phyloP scores from a whole-genome alignment of 768 basidiomycete species.

The Tylopilus balloui region DNA sequence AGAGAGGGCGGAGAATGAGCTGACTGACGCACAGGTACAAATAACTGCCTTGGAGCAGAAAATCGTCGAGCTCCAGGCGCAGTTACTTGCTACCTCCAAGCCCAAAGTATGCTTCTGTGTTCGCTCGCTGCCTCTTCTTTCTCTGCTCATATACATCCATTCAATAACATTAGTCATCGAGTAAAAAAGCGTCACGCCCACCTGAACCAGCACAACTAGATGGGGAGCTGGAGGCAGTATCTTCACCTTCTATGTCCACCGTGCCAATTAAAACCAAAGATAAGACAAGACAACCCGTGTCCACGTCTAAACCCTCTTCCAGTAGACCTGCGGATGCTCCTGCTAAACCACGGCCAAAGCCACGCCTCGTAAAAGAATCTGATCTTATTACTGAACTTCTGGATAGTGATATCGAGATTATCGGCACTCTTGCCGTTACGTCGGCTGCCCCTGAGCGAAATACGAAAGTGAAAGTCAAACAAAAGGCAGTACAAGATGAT shows the following conservation, averaged over 20 bases:
- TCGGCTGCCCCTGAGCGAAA: slow-evolving; percentile 21
- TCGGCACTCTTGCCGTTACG: slow-evolving; percentile 12
- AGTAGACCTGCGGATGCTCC: slow-evolving; percentile 13
- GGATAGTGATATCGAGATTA: slow-evolving; percentile 33
- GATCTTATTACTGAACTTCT: slow-evolving; percentile 16
- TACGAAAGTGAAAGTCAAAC: slow-evolving; percentile 37
- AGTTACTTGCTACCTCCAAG: slow-evolving; percentile 38
- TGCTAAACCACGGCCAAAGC: slow-evolving; percentile 24
- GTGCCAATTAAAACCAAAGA: slow-evolving; percentile 12
- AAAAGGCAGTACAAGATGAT: slow-evolving; percentile 28
- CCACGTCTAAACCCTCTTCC: slow-evolving; percentile 19
- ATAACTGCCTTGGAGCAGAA: slow-evolving; percentile 33
- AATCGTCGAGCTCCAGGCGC: slow-evolving; percentile 42
- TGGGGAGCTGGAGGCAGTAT: slow-evolving; percentile 22
- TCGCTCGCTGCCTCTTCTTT: slow-evolving; percentile 14
- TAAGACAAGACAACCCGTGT: slow-evolving; percentile 10
- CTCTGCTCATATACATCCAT: neutral
- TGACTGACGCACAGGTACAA: slow-evolving; percentile 32
- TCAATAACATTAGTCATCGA: slow-evolving; percentile 8
- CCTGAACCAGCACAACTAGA: slow-evolving; percentile 15
- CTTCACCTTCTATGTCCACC: slow-evolving; percentile 15
- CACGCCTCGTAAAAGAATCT: slow-evolving; percentile 13
- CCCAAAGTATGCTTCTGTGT: slow-evolving; percentile 15
- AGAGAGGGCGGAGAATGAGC: slow-evolving; percentile 32
- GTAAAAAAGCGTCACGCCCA: slow-evolving; percentile 9